Evolutionary conservation across 2,329 filamentous ascomycete species (phyloP), one percentile per base, ranked within the genome.

Genomic region (Berkeleyomyces basicola): DNA sequence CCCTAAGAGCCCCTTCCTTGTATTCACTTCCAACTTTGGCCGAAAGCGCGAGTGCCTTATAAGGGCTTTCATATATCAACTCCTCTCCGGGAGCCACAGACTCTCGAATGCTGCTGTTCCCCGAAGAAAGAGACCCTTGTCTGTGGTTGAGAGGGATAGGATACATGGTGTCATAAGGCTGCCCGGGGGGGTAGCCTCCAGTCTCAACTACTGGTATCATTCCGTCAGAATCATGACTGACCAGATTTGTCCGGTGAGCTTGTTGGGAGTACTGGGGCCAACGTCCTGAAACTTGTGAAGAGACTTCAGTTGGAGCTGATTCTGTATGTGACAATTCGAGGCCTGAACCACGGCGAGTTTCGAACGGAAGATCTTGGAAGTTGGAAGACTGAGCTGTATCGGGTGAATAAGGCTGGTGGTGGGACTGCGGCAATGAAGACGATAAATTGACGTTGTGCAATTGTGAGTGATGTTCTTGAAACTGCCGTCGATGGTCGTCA

Each of bases 11-110:
- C 4, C 53, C 55, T 7, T 63, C 55, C 4, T 33, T n/a, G 37
- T 53, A 63, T 7, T 39, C 44, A 1, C 10, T 33, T 2, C 37
- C 44, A 9, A 9, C 9, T 9, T 43, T 36, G 7, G 23, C 6
- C 37, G 61, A 31, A 6, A 59, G 7, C 5, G 16, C 9, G 11
- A 63, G 14, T 31, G 11, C 5, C 9, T 14, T 10, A 3, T 6
- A 1, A 4, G 46, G 36, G 16, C 44, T 59, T 39, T 59, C 55
- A 16, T 63, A 63, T 39, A 63, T 59, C 4, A 63, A 44, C 36
- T 44, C 23, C 33, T 59, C 61, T 57, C 61, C 61, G 6, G 61
- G 55, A 6, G 36, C 37, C 14, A 42, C 61, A 11, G 11, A 10
- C 11, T 58, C 57, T 3, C 44, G 43, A 23, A 51, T 6, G 23